phyloP scores from a whole-genome alignment of 1,284 basidiomycete genomes.

The Pyrrhoderma lamaoense region DNA sequence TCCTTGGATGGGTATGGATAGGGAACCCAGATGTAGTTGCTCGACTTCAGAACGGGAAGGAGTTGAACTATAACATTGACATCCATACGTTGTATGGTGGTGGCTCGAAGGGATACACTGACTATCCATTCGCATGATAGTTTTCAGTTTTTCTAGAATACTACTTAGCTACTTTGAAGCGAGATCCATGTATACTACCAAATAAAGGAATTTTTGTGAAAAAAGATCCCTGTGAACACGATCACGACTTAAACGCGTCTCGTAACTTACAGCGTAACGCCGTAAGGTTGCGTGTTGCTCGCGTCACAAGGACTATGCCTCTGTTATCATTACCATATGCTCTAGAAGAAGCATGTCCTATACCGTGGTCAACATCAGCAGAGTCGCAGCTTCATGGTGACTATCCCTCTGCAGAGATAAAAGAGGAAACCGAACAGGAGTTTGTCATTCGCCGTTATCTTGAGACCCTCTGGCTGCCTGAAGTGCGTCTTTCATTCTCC shows the following conservation, averaged over 20 bases:
- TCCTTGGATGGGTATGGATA: slow-evolving; percentile 24
- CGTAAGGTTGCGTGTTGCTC: too few relatives aligned
- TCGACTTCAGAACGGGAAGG: slow-evolving; percentile 21
- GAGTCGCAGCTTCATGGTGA: slow-evolving; percentile 14
- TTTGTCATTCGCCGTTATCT: slow-evolving; percentile 38
- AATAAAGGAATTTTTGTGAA: neutral
- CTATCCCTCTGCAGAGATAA: slow-evolving; percentile 14
- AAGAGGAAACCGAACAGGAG: slow-evolving; percentile 8
- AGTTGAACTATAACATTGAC: slow-evolving; percentile 18
- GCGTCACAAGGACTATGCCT: too few relatives aligned
- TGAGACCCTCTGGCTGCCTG: slow-evolving; percentile 70
- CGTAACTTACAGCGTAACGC: too few relatives aligned
- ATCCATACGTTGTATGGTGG: slow-evolving; percentile 16
- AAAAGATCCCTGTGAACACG: neutral
- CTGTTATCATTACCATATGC: slow-evolving; percentile 5
- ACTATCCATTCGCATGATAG: slow-evolving; percentile 21
- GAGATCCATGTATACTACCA: neutral
- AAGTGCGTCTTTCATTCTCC: slow-evolving; percentile 40
- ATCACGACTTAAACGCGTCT: neutral
- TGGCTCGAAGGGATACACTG: slow-evolving; percentile 22
- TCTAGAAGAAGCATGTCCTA: slow-evolving; percentile 7
- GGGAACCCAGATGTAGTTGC: slow-evolving; percentile 24
- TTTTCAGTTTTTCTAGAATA: neutral
- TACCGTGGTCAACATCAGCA: slow-evolving; percentile 9
- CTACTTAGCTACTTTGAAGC: too few relatives aligned